Evolutionary conservation across 345 rosid species (phyloP).

Genomic region (Boechera retrofracta): DNA sequence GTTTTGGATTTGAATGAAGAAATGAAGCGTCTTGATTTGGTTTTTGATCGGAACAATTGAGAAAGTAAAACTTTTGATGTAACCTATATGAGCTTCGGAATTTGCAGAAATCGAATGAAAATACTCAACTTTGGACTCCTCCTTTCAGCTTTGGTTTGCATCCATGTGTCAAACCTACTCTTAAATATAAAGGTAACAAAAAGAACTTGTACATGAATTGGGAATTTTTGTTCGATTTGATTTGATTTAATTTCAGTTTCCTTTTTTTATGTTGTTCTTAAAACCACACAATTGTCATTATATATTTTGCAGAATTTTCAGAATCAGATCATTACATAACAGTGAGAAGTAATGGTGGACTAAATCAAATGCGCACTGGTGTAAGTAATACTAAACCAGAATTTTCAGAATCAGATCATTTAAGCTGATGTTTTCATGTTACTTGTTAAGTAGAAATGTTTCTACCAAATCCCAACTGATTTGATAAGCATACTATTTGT

Average conservation of each 20-base stretch:
- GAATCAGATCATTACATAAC: slow-evolving; percentile 67
- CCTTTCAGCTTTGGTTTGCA: slow-evolving; percentile 69
- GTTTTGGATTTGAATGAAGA: slow-evolving; percentile 24
- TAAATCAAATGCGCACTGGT: slow-evolving; percentile 98
- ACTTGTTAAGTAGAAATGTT: neutral
- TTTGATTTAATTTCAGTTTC: slow-evolving; percentile 2
- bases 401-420: neutral
- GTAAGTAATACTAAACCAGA: slow-evolving; percentile 55
- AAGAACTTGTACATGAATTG: slow-evolving; percentile 6
- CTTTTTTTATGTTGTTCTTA: no score
- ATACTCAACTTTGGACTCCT: slow-evolving; percentile 63
- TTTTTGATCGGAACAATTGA: neutral
- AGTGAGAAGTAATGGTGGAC: slow-evolving; percentile 92
- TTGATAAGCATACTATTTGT: slow-evolving; percentile 11
- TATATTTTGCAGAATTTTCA: slow-evolving; percentile 52
- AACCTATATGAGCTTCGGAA: slow-evolving; percentile 25
- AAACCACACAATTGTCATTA: slow-evolving; percentile 8
- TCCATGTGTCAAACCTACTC: slow-evolving; percentile 70
- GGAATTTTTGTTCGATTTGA: neutral
- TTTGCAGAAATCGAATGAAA: slow-evolving; percentile 50
- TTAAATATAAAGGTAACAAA: slow-evolving; percentile 61
- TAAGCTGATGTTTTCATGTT: slow-evolving; percentile 5
- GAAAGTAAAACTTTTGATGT: slow-evolving; percentile 3
- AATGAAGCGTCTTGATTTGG: slow-evolving; percentile 31
- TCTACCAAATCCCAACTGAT: neutral